Evolutionary conservation across 441 rosid genomes (phyloP), one percentile per base, ranked within the genome.

Genomic region (Populus hybrid): DNA sequence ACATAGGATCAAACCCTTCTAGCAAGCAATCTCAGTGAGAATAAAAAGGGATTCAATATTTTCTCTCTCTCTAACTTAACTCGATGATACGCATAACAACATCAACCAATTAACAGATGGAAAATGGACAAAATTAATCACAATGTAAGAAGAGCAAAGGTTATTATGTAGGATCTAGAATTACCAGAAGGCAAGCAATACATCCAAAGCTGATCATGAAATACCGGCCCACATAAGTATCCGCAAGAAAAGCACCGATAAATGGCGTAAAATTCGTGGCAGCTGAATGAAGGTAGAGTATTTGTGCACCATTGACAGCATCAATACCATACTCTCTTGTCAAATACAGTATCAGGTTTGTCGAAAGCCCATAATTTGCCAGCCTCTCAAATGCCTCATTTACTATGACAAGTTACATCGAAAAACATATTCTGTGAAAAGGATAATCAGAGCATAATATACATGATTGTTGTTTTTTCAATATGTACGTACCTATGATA

Each of bases 311-410:
- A 18, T 67, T 50, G 1, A 88, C 83, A 11, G 86, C 79, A 61
- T 82, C 87, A 85, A 92, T 79, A 14, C 87, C 84, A 74, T 85
- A 94, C 32, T 86, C 90, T 75, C 67, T 71, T 12, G 82, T 88
- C 82, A 89, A 69, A 82, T 88, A 92, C 64, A 94, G 57, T 61
- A 91, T 85, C 95, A 92, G 90, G 79, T 88, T 92, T 9, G 92
- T 79, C 70, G 26, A 9, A 10, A 91, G 79, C 70, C 95, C 97
- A 18, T 18, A 18, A 70, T 78, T 86, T 0, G 94, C 94, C 72
- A 90, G 74, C 82, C 83, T 88, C 84, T 94, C 93, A 28, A 92
- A 81, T 19, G 92, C 92, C 66, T 88, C 91, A 73, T 79, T 86
- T 63, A 77, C 97, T 91, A 0, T 6, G 3, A 32, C 21, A 53